Base-by-base conservation (phyloP, 352 stramenopile genomes). In the Pythium biforme region DNA sequence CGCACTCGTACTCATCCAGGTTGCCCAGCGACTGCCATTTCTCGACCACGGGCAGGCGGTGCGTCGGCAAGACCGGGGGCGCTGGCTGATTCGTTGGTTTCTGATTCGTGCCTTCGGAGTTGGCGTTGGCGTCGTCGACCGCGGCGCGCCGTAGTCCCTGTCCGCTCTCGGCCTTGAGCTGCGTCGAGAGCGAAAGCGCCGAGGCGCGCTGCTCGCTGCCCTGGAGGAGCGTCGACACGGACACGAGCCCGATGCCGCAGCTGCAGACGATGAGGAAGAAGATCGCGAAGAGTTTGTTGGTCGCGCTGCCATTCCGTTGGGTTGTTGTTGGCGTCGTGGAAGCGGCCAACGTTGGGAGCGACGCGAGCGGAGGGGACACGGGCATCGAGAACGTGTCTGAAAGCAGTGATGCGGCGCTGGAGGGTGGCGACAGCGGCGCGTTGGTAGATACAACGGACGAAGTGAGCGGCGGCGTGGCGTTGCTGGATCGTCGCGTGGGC, bases 161-260 rank as follows among this genome's bases (percentile, higher is more conserved):
- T 27, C 19, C 17, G 6, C 20, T 25, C 11, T 65, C 58, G 20
- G 49, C 49, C n/a, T 54, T 25, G 15, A 64, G 26, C 34, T 64
- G 56, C n/a, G 59, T 65, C 4, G 59, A 66, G 11, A 54, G 29
- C n/a, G 41, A 19, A 25, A 54, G 40, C 15, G 51, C 20, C 8
- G 53, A 47, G 14, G 23, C 31, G 19, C 14, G 29, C 23, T 33
- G 45, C 0, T 62, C 61, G 20, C 6, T 46, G 58, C 75, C 75
- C 57, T 86, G 79, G 56, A 88, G 79, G 37, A 86, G 69, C 48
- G 75, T 75, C 20, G 75, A 76, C 23, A 88, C 75, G 15, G 73
- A 81, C 23, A 88, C 69, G 50, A 88, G 69, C 1, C 79, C 76
- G 6, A 86, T 61, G 1, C 76, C 71, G 59, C 76, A 88, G 37